Base-by-base conservation (phyloP, 2,329 filamentous ascomycete species). In the Epichloe festucae region DNA sequence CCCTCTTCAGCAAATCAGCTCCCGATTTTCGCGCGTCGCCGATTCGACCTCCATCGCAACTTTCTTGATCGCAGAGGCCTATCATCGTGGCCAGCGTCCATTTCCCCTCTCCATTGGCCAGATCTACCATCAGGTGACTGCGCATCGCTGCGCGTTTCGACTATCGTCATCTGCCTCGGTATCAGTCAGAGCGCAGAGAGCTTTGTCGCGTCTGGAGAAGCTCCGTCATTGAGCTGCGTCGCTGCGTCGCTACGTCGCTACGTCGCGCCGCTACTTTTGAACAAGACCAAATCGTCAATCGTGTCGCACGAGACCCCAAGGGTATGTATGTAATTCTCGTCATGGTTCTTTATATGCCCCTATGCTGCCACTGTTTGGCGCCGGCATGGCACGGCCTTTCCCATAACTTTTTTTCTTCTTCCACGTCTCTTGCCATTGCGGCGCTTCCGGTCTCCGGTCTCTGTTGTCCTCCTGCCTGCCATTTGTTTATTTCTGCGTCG, bases 61-160 rank as follows among this genome's bases (percentile, higher is more conserved):
- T 61, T 50, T 66, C 65, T 65, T 70, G 60, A 69, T 65, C 64
- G 62, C 61, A 59, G 60, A 71, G 62, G 70, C 75, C 76, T 78
- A 77, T 78, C 74, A 77, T 63, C 65, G 65, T 70, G 67, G 62
- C 62, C 61, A 73, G 61, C 67, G 59, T 66, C 63, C 54, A 55
- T 60, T 58, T 73, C 65, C 57, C 50, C 50, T 65, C 65, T 65
- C 61, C 61, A 78, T 79, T 79, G 76, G 75, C 60, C 65, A 57
- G 63, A 53, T 54, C 53, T 54, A 52, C 59, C 58, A 68, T 78
- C 76, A 77, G 74, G 74, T 79, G 76, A 79, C 76, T 58, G 56
- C 50, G 56, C 55, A 54, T 60, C 44, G 31, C 52, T 44, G 48
- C 52, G 52, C 52, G 52, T 48, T 50, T 38, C 39, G 38, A 19